Evolutionary conservation across 2,329 filamentous ascomycete genomes (phyloP).

Genomic region (Chaetomium strumarium): DNA sequence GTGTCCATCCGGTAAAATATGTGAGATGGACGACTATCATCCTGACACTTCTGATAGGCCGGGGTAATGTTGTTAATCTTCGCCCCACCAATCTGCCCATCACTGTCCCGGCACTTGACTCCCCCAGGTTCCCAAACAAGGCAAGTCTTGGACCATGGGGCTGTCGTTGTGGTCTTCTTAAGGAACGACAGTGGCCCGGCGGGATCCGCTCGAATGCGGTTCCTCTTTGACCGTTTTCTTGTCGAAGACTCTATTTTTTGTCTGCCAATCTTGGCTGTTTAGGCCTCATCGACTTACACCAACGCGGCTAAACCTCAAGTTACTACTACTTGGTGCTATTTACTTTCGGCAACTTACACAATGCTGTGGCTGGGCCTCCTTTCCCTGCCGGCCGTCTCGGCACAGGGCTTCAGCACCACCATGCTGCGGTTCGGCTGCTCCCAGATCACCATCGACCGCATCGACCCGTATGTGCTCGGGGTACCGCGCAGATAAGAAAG

Average conservation of each 20-base stretch:
- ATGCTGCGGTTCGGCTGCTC: conserved; percentile 26
- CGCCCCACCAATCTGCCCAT: conserved; percentile 2
- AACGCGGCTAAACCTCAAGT: not conserved
- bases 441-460: conserved; percentile 23
- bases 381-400: conserved; percentile 16
- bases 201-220: not conserved
- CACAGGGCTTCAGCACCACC: conserved; percentile 17
- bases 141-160: not conserved
- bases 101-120: conserved; percentile 14
- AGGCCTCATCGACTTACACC: not conserved
- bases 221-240: not conserved
- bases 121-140: not conserved
- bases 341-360: not conserved
- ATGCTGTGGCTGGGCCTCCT: conserved; percentile 18
- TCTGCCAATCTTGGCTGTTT: not conserved
- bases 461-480: conserved; percentile 20
- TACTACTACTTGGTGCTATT: not conserved
- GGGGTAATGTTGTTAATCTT: conserved; percentile 12
- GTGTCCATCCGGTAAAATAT: conserved; percentile 14
- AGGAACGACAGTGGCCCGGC: not conserved
- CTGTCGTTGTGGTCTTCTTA: not conserved
- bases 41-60: conserved; percentile 14
- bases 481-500: too few species aligned
- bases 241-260: not conserved
- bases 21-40: conserved; percentile 7